Conservation (phyloP, 345 rosid species). For the Linum tenue region DNA sequence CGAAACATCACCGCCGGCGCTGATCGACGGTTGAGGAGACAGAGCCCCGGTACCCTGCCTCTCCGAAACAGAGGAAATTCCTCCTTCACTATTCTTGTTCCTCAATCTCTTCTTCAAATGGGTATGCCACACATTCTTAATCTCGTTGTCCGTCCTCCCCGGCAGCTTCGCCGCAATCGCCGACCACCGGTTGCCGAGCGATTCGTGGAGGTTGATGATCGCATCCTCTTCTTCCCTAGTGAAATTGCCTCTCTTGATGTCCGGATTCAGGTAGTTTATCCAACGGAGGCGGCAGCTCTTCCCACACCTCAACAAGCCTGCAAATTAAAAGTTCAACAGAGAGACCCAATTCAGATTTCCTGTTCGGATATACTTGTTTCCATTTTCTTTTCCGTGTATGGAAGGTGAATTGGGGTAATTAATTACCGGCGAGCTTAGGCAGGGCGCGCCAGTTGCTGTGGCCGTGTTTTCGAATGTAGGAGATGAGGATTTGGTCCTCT, state of each 20-base stretch:
- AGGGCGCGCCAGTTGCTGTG: slow-evolving; percentile 35
- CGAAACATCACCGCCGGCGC: neutral
- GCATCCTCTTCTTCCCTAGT: slow-evolving; percentile 37
- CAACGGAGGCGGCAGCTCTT: slow-evolving; percentile 73
- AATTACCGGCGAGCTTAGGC: slow-evolving; percentile 33
- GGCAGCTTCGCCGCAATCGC: neutral
- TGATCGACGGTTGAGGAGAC: neutral
- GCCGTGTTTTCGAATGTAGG: slow-evolving; percentile 27
- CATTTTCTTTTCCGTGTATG: too few species aligned
- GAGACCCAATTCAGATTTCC: neutral
- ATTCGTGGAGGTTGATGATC: slow-evolving; percentile 31
- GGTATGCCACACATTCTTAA: neutral
- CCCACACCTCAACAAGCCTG: slow-evolving; percentile 48
- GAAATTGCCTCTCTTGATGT: slow-evolving; percentile 48
- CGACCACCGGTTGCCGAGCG: slow-evolving; percentile 33
- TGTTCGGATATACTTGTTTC: neutral
- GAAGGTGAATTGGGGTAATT: neutral
- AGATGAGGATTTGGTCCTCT: slow-evolving; percentile 28
- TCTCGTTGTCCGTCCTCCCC: slow-evolving; percentile 2
- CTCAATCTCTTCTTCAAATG: slow-evolving; percentile 1
- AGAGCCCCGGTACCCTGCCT: neutral
- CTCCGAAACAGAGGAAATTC: neutral
- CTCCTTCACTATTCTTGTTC: neutral
- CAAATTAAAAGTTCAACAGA: neutral
- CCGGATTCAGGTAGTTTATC: slow-evolving; percentile 55